Conservation (phyloP, 768 basidiomycete species). For the Chalciporus sphaerocephalus region DNA sequence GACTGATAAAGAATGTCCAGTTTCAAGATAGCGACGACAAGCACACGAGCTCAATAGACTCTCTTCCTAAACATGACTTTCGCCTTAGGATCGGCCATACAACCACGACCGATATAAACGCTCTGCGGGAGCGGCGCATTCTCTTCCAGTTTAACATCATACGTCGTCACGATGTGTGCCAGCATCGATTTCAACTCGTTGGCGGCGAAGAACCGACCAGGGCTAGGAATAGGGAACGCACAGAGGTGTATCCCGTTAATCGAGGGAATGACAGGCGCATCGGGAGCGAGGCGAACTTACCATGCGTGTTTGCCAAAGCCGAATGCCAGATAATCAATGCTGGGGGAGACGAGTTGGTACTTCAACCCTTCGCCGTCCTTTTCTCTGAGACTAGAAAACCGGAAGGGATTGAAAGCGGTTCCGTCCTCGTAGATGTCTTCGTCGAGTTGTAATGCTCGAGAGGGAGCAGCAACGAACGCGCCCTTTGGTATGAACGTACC, state of each 20-base stretch:
- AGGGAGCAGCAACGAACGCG: constrained; percentile 23
- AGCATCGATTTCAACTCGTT: constrained; percentile 10
- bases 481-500: constrained; percentile 36
- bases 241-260: no score
- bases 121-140: no score
- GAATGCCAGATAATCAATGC: constrained; percentile 35
- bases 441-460: constrained; percentile 23
- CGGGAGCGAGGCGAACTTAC: no score
- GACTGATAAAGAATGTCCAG: no score
- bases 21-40: no score
- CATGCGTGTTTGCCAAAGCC: constrained; percentile 29
- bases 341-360: constrained; percentile 35
- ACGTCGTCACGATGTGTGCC: constrained; percentile 9
- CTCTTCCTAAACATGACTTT: no score
- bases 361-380: constrained; percentile 30
- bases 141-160: constrained; percentile 10
- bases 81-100: no score
- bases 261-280: no score
- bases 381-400: constrained; percentile 40
- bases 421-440: constrained; percentile 30
- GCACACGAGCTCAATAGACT: no score
- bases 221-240: no score
- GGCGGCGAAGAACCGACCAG: no score
- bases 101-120: no score
- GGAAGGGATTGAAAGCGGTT: constrained; percentile 42